Conservation (phyloP, 305 asterid genomes). For the Plantago coronopus region DNA sequence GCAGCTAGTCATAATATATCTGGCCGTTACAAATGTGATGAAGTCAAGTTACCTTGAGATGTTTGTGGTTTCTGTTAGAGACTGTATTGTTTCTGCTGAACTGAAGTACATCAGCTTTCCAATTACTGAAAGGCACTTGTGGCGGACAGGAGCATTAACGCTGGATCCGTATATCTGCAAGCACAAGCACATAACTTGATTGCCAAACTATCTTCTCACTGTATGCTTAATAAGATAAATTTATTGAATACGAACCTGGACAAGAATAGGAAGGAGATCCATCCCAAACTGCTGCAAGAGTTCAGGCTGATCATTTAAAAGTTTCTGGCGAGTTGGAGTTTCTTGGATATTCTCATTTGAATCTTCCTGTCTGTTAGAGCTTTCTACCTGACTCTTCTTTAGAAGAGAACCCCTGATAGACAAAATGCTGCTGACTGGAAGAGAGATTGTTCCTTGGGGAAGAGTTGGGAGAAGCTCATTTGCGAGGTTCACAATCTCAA, state of each 20-base stretch:
- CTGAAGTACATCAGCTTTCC: slow-evolving; percentile 98
- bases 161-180: slow-evolving; percentile 96
- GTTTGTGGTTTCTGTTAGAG: slow-evolving; percentile 64
- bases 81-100: slow-evolving; percentile 82
- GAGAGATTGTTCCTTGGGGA: slow-evolving; percentile 89
- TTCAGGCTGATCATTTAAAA: slow-evolving; percentile 90
- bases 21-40: slow-evolving; percentile 14
- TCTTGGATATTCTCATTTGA: slow-evolving; percentile 53
- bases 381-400: slow-evolving; percentile 59
- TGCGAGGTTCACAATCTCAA: slow-evolving; percentile 97
- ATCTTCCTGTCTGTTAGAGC: slow-evolving; percentile 70
- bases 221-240: slow-evolving; percentile 5
- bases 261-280: slow-evolving; percentile 89
- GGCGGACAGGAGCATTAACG: slow-evolving; percentile 95
- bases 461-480: slow-evolving; percentile 97
- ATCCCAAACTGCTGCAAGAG: slow-evolving; percentile 89
- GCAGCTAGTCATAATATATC: slow-evolving; percentile 12
- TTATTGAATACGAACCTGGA: slow-evolving; percentile 55
- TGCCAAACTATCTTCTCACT: background rate
- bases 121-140: slow-evolving; percentile 92
- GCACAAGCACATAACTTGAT: slow-evolving; percentile 14
- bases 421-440: slow-evolving; percentile 64
- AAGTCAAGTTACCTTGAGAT: slow-evolving; percentile 65
- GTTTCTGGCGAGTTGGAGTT: slow-evolving; percentile 70
- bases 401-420: slow-evolving; percentile 54